Conservation (phyloP, 2,329 filamentous ascomycete genomes). For the Tolypocladium paradoxum region DNA sequence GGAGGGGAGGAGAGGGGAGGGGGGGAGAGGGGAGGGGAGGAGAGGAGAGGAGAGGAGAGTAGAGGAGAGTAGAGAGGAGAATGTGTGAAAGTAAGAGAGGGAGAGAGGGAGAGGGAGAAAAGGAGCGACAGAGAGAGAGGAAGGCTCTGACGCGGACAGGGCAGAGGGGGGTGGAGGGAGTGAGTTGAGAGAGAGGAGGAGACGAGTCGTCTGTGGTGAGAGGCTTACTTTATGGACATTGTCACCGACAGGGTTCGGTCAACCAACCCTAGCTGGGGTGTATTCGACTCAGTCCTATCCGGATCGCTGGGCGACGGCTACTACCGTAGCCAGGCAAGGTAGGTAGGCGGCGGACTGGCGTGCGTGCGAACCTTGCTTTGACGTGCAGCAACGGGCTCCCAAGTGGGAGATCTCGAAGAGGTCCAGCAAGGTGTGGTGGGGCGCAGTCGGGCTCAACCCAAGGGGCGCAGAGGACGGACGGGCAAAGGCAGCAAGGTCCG, state of each 20-base stretch:
- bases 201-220: conserved; percentile 4
- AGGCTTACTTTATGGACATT: conserved; percentile 47
- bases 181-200: conserved; percentile 5
- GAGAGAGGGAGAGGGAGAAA: conserved; percentile 6
- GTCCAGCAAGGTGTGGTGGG: neutral
- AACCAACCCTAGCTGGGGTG: conserved; percentile 16
- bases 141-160: conserved; percentile 4
- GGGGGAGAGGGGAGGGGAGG: too few species aligned
- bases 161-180: neutral
- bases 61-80: too few species aligned
- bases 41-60: too few species aligned
- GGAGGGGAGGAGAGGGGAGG: too few species aligned
- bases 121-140: conserved; percentile 4
- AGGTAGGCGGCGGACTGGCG: neutral
- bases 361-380: neutral
- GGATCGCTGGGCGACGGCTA: conserved; percentile 7
- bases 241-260: conserved; percentile 24
- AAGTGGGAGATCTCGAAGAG: neutral
- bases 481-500: neutral
- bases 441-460: conserved; percentile 1
- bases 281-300: conserved; percentile 7
- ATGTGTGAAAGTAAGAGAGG: neutral
- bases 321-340: neutral
- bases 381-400: neutral
- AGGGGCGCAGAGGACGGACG: neutral